Conservation (phyloP, 1,284 basidiomycete genomes). For the Neotropicomus parvogracilis region DNA sequence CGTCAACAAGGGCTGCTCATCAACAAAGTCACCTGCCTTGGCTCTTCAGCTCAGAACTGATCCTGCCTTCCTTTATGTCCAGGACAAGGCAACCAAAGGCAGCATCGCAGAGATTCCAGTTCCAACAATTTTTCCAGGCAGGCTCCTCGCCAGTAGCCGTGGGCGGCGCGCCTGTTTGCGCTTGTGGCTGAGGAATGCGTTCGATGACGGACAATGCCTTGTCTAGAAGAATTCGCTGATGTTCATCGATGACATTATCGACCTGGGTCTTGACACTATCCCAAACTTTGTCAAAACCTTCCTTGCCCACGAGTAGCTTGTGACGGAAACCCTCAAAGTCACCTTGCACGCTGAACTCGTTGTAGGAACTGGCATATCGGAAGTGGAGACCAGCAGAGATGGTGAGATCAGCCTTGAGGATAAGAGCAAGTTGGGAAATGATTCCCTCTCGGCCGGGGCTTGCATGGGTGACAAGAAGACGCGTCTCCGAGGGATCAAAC, state of each 20-base stretch:
- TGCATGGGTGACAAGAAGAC: constrained; percentile 89
- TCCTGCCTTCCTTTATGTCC: constrained; percentile 86
- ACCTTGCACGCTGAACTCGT: constrained; percentile 92
- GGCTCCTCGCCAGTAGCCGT: constrained; percentile 69
- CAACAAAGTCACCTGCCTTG: constrained; percentile 58
- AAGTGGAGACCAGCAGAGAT: constrained; percentile 96
- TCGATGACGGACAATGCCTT: constrained; percentile 88
- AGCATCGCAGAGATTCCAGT: constrained; percentile 96
- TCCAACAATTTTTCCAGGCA: constrained; percentile 98
- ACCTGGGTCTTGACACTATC: constrained; percentile 92
- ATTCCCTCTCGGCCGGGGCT: constrained; percentile 92
- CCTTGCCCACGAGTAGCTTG: constrained; percentile 79
- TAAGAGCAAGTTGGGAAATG: constrained; percentile 85
- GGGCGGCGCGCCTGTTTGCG: constrained; percentile 52
- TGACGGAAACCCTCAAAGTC: constrained; percentile 87
- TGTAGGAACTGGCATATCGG: constrained; percentile 94
- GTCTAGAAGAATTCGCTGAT: constrained; percentile 85
- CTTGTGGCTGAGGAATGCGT: constrained; percentile 66
- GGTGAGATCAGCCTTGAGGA: constrained; percentile 92
- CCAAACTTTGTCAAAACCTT: constrained; percentile 88
- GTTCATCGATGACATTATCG: constrained; percentile 86
- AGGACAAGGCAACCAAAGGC: constrained; percentile 87
- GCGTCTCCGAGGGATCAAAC: constrained; percentile 90
- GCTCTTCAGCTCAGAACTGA: constrained; percentile 88
- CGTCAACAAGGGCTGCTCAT: constrained; percentile 9